These are phyloP conservation scores for Ceratocystis variospora DNA, from an alignment of 2,329 filamentous ascomycete genomes.

Conservation along the genomic window DNA sequence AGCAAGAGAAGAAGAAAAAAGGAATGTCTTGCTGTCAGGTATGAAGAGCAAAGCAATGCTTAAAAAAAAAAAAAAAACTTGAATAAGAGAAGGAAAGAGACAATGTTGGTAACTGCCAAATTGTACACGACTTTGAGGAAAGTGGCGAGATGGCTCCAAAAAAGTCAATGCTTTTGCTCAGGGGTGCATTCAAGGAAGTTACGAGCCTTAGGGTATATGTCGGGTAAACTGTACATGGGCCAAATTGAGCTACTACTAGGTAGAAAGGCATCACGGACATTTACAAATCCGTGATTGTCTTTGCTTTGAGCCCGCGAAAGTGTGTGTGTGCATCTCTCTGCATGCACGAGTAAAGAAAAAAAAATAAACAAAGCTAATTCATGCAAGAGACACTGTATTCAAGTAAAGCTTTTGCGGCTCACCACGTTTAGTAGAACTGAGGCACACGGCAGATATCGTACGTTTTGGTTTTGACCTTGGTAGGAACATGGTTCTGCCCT, in stretches of 20 bases:
- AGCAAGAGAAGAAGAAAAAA: constrained; percentile 14
- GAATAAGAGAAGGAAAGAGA: neutral
- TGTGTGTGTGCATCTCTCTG: neutral
- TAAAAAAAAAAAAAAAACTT: constrained; percentile 3
- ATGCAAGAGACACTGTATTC: neutral
- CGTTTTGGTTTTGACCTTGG: neutral
- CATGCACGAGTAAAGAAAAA: neutral
- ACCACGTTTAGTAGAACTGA: neutral
- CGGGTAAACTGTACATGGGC: neutral
- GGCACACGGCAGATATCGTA: neutral
- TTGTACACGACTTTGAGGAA: neutral
- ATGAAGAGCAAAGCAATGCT: neutral
- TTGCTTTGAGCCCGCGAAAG: neutral
- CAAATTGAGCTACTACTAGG: neutral
- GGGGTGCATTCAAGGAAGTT: neutral
- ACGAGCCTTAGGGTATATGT: neutral
- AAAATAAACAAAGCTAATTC: neutral
- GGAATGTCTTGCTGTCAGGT: neutral
- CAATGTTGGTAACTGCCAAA: neutral
- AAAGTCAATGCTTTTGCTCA: neutral
- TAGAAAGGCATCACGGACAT: neutral
- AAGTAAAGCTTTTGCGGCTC: neutral
- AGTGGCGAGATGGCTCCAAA: neutral
- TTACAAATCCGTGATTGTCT: neutral
- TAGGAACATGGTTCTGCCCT: neutral